Base-by-base conservation (phyloP, 2,329 filamentous ascomycete species). In the Amesomyces nigricolor region DNA sequence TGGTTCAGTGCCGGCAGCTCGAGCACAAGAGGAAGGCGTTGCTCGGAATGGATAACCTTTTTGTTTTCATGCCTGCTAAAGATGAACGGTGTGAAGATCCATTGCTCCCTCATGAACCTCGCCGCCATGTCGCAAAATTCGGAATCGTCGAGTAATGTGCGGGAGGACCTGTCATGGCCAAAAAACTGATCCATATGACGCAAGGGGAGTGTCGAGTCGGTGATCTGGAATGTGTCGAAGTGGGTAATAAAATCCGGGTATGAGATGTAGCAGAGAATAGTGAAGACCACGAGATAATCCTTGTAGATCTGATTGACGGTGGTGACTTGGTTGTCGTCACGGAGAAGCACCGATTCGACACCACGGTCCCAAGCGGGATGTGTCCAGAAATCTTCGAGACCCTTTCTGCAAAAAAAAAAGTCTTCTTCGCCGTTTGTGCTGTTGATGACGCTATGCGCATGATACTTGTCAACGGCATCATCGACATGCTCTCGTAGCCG, bases 221-320 rank as follows among this genome's bases (percentile, higher is more conserved):
- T 42, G 17, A 39, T 30, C 5, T 30, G 14, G 2, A 29, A 3
- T 14, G 16, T 29, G 19, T 14, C 47, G 10, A 53, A 47, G 11
- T 29, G 5, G 17, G 29, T 44, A 9, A 53, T n/a, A 5, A 10
- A 22, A 5, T 14, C 19, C 9, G 50, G 30, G 19, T 19, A 22
- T 10, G n/a, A 44, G 17, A 53, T 40, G 19, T 53, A 47, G n/a
- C 50, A 53, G 4, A 53, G 32, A 17, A 53, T 44, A 8, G 50
- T 46, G n/a, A 53, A 53, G 3, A 32, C n/a, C 1, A 26, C 10
- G 17, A 46, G 42, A 35, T 19, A 46, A 13, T 38, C 4, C 3
- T 8, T 35, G 4, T 16, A 22, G 14, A 53, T 46, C 30, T 14
- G 17, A 3, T 16, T 19, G 35, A 35, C 43, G 9, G 29, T 8